Evolutionary conservation across 768 basidiomycete species (phyloP), one percentile per base, ranked within the genome.

Genomic region (Cantharellus anzutake): DNA sequence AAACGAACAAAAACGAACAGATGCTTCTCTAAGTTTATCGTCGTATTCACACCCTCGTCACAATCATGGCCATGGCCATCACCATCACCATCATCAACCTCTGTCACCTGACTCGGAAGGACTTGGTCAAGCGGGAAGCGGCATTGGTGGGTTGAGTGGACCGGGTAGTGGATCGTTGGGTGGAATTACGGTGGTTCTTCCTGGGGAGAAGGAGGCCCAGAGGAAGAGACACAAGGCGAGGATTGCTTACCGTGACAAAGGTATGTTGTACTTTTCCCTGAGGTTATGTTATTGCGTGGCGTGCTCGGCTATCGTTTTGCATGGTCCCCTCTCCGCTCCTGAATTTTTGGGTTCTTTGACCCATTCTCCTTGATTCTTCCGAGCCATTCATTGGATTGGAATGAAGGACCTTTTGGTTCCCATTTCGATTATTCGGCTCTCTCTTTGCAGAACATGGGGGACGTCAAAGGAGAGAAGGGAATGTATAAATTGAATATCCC

Each of bases 1-100:
- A 16, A 73, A 81, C 0, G 86, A 90, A 63, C 87, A 90, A 70
- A 84, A 82, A 66, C 81, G 82, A 1, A 74, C 81, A 35, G 88
- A 91, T 37, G 44, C 44, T 48, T 11, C 14, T 20, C 20, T 20
- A 48, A 11, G 14, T 48, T 48, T 20, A 11, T 29, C 20, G 20
- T 29, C 20, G 20, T 29, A 29, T 1, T 29, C 20, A 29, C 20
- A 29, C 20, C 20, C 20, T 29, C 20, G 20, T 29, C 20, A 29
- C 20, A 29, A 48, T 48, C 44, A 48, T 48, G 11, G 44, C 44
- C 20, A 29, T 29, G 20, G 20, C 20, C 20, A 29, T 29, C 20
- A 29, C 20, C 20, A 29, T 29, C 20, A 29, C 20, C 20, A 29
- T 29, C 20, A 29, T 29, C 20, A 29, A 1, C 20, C 20, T 29